Base-by-base conservation (phyloP, 2,329 filamentous ascomycete genomes). In the Botrytis tulipae region DNA sequence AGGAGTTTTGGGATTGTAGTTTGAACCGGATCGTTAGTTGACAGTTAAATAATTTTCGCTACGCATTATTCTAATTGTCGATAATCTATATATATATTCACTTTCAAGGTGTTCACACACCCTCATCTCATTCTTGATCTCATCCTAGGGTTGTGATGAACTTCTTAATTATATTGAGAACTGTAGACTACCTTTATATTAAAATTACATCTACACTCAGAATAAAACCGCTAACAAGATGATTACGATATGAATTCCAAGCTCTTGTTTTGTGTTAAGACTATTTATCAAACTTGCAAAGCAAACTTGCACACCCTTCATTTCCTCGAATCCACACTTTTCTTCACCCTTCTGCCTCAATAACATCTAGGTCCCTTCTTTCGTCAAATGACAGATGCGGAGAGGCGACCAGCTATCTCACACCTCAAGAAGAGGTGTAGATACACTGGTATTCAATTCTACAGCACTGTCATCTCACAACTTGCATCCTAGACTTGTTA, bases 231-330 rank as follows among this genome's bases (percentile, higher is more conserved):
- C 8, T 12, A 12, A 61, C 12, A 29, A n/a, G 10, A 12, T 16
- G 32, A 6, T 2, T n/a, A 18, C 3, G 5, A 2, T 35, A 2
- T 7, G 37, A 22, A 4, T 2, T 16, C 29, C 1, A 2, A 35
- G 4, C 18, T 2, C 14, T 29, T 12, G 3, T 3, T 14, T 22
- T 9, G 25, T 4, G 48, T n/a, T 2, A 3, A 14, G 2, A 9
- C 6, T 3, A 16, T n/a, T 4, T 0, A 22, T 1, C 29, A 18
- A 51, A 18, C 29, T 70, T 60, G 60, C 37, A 82, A 78, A 89
- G 89, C 0, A 87, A 86, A 82, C 89, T 7, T 87, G 87, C 84
- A 87, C 86, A 0, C 87, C 86, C 76, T 84, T 82, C 84, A 87
- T 86, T 32, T 87, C 80, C 73, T 86, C 83, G 48, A 88, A 77